A percentile compares a stretch with the other conserved stretches of the same genome.
Conservation (phyloP, 495 filamentous ascomycete species). For the Haplographium delicatum region DNA sequence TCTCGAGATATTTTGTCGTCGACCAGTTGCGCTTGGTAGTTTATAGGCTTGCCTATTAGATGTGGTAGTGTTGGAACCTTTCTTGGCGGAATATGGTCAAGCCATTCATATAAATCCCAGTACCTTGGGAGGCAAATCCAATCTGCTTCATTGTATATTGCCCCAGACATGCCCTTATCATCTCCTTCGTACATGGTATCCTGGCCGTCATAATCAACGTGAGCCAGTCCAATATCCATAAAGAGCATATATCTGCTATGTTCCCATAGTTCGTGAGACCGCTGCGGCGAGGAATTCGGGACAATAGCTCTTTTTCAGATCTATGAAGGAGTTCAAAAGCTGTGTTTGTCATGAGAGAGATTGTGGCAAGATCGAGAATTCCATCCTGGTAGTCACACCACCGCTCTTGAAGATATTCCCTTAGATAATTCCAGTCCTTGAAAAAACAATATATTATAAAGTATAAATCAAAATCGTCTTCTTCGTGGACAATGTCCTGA, state of each 20-base stretch:
- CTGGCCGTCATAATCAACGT: slow-evolving; percentile 24
- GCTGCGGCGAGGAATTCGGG: slow-evolving; percentile 10
- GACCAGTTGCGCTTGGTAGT: slow-evolving; percentile 19
- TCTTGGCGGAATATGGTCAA: slow-evolving; percentile 7
- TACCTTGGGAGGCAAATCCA: slow-evolving; percentile 20
- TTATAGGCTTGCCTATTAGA: slow-evolving; percentile 5
- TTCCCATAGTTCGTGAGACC: slow-evolving; percentile 18
- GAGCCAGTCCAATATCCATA: slow-evolving; percentile 21
- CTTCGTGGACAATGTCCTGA: slow-evolving; percentile 18
- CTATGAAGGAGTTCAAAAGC: slow-evolving; percentile 29
- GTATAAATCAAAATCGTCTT: slow-evolving; percentile 28
- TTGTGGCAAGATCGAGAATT: slow-evolving; percentile 18
- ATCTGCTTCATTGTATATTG: slow-evolving; percentile 25
- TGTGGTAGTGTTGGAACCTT: slow-evolving; percentile 24
- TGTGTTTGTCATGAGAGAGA: slow-evolving; percentile 28
- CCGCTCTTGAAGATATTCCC: slow-evolving; percentile 26
- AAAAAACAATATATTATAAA: slow-evolving; percentile 33
- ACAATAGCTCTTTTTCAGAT: slow-evolving; percentile 26
- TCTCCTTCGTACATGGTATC: slow-evolving; percentile 9
- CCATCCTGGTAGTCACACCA: slow-evolving; percentile 29
- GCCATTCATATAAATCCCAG: slow-evolving; percentile 1
- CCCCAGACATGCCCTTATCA: slow-evolving; percentile 14
- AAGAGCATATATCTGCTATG: slow-evolving; percentile 28
- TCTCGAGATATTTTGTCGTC: slow-evolving; percentile 15
- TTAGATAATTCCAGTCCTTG: slow-evolving; percentile 29